Evolutionary conservation across 2,329 filamentous ascomycete genomes (phyloP), one percentile per base, ranked within the genome.

Genomic region (Arthrobotrys megalospora): DNA sequence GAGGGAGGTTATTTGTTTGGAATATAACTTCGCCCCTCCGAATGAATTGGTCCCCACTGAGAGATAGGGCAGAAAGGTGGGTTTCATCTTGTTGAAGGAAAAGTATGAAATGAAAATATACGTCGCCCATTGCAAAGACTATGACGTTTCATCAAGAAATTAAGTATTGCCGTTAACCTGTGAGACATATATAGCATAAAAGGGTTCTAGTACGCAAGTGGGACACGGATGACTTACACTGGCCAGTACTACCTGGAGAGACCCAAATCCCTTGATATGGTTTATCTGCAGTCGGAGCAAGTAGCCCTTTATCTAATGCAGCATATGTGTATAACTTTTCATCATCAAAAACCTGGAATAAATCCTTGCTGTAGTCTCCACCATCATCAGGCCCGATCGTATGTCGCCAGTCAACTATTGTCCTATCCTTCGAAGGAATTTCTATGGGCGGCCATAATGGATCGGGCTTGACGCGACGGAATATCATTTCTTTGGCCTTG

Each of bases 1-100:
- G 36, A 16, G 38, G 41, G 45, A 63, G 10, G 6, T 63, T 28
- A 47, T 45, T 63, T 6, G 41, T 47, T 10, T 63, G 16, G 21
- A 63, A 63, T 28, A 63, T 63, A 43, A 63, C 58, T 16, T 63
- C 58, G 36, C 58, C 58, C 16, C 58, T 45, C 8, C 58, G 58
- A 12, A 63, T 63, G 19, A 32, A 45, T 19, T 45, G 36, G 12
- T 63, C 58, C 2, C 58, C 58, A 6, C 36, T 63, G 12, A 63
- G 58, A 4, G 58, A 63, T 19, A 63, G 21, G 3, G 38, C 58
- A 4, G 12, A 63, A 1, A 63, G 58, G 7, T 63, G 36, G n/a
- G 36, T 63, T 43, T 45, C 38, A 16, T 63, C 58, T 10, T 63
- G 36, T 45, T 63, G 58, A 28, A 63, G 38, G 16, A 63, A 63